Conservation (phyloP, 345 rosid genomes). For the Salix koriyanagi region DNA sequence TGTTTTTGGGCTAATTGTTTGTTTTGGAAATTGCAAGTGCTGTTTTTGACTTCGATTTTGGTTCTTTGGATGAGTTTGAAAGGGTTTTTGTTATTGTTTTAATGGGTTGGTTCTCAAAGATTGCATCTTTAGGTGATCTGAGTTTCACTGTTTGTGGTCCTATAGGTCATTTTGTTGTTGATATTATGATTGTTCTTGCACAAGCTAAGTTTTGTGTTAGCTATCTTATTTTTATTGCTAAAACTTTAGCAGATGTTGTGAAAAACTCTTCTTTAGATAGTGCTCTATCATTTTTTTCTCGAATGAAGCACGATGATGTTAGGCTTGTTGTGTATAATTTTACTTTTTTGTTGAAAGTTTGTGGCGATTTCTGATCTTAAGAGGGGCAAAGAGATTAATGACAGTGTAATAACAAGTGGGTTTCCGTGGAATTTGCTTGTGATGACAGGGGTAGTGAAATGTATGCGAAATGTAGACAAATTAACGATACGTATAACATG, state of each 20-base stretch:
- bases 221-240: slow-evolving; percentile 54
- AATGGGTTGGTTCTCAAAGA: slow-evolving; percentile 32
- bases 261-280: no score
- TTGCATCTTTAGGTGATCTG: slow-evolving; percentile 62
- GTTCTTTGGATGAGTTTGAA: slow-evolving; percentile 49
- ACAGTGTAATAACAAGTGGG: no score
- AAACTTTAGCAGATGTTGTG: slow-evolving; percentile 48
- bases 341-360: no score
- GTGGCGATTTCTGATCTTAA: no score
- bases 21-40: slow-evolving; percentile 38
- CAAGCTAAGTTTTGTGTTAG: slow-evolving; percentile 72
- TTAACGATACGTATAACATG: slow-evolving; percentile 63
- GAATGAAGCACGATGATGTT: no score
- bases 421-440: slow-evolving; percentile 11
- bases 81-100: slow-evolving; percentile 36
- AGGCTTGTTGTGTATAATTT: no score
- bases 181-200: slow-evolving; percentile 56
- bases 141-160: slow-evolving; percentile 54
- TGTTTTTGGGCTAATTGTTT: slow-evolving; percentile 45
- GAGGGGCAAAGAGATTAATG: no score
- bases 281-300: no score
- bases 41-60: slow-evolving; percentile 60
- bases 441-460: slow-evolving; percentile 66
- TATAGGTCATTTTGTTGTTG: slow-evolving; percentile 49
- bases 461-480: slow-evolving; percentile 60